These are phyloP conservation scores for Diaporthe sp. DNA, from an alignment of 2,329 filamentous ascomycete genomes.

Conservation along the genomic window DNA sequence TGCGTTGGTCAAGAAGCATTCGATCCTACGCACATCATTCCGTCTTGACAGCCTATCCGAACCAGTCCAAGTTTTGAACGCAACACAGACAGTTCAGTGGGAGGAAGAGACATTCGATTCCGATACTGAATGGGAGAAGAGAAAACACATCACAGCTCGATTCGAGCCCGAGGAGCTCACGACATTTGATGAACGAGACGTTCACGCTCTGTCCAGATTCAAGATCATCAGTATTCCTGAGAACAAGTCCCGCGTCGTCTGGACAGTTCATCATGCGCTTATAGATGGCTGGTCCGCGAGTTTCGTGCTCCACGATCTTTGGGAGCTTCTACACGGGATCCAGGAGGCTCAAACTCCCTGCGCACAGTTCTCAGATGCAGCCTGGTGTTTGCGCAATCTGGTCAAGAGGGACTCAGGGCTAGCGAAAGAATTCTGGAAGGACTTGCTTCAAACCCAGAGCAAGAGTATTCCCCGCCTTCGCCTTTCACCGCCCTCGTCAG, in stretches of 20 bases:
- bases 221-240: not conserved
- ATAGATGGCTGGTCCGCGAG: constrained; percentile 15
- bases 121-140: not conserved
- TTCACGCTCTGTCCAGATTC: not conserved
- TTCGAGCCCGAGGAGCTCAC: not conserved
- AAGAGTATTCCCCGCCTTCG: constrained; percentile 1
- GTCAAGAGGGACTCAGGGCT: not conserved
- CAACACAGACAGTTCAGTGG: not conserved
- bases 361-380: not conserved
- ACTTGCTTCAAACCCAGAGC: not conserved
- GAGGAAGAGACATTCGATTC: not conserved
- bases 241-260: not conserved
- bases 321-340: not conserved
- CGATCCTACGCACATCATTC: not conserved
- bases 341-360: not conserved
- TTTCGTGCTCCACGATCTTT: not conserved
- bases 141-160: not conserved
- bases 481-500: not conserved
- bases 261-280: constrained; percentile 5
- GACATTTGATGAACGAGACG: not conserved
- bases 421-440: not conserved
- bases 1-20: not conserved
- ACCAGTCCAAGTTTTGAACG: not conserved
- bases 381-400: not conserved
- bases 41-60: not conserved